Base-by-base conservation (phyloP, 345 rosid species). In the Pseudoturritis turrita region DNA sequence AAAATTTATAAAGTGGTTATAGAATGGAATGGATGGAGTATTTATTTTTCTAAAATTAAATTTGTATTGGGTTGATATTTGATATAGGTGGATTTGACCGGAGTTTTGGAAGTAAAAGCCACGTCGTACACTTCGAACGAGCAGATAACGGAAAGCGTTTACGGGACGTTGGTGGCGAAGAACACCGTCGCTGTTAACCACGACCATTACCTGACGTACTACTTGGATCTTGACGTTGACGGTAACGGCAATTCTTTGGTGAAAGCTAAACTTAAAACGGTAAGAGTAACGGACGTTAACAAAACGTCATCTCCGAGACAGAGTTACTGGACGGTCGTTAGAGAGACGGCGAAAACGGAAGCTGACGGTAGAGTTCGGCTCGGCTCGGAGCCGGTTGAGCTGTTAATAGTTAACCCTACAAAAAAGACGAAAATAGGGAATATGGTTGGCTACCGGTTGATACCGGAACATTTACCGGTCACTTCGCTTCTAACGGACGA, bases 141-240 rank as follows among this genome's bases (percentile, higher is more conserved):
- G 31, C 87, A 87, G 49, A 79, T 80, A 78, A 71, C 63, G n/a
- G 69, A 69, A 3, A 56, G 69, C 49, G 81, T 79, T 4, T 81
- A 81, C 50, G 96, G 97, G 2, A 83, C 90, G 0, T 69, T 89
- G 0, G 81, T 91, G 33, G 86, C 94, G 7, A 84, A 84, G 28
- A 89, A 89, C 81, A 74, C 88, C n/a, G 51, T 91, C 28, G 94
- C 91, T 59, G 78, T 84, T 23, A 83, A 84, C 67, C 96, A 89
- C 28, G 97, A 91, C 71, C 97, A 91, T 65, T 87, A 68, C 80
- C 33, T 91, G n/a, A 87, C 89, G 0, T 91, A 83, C 71, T 85
- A 91, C 75, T 81, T 91, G 3, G 97, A 91, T 55, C 89, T 88
- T 0, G 97, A 91, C 77, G 68, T 91, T 31, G 97, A 89, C 53